Conservation (phyloP, 2,329 filamentous ascomycete genomes). For the Xylariaceae sp. region DNA sequence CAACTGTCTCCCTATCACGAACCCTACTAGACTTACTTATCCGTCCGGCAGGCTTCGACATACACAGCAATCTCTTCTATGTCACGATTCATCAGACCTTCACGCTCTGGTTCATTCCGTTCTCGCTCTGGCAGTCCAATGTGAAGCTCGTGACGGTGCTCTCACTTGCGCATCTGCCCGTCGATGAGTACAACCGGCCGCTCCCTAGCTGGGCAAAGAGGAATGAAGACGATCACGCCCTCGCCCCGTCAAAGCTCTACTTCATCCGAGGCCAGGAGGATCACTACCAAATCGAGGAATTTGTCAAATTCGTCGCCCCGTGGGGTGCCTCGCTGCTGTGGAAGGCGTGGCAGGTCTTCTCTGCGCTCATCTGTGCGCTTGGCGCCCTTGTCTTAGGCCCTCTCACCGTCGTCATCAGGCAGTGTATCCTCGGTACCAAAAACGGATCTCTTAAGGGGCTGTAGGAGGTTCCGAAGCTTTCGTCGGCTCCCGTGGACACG, state of each 20-base stretch:
- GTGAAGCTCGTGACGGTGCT: constrained; percentile 72
- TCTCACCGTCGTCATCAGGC: constrained; percentile 8
- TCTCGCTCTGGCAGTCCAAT: constrained; percentile 62
- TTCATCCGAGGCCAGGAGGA: constrained; percentile 79
- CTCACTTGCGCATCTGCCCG: constrained; percentile 54
- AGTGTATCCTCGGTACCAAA: constrained; percentile 10
- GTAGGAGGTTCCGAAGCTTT: constrained; percentile 6
- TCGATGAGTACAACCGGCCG: constrained; percentile 28
- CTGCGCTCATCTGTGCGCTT: constrained; percentile 66
- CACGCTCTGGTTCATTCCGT: constrained; percentile 74
- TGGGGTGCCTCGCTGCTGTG: constrained; percentile 58
- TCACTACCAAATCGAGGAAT: constrained; percentile 77
- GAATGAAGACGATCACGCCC: constrained; percentile 33
- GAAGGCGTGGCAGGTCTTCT: constrained; percentile 63
- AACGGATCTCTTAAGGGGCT: constrained; percentile 12
- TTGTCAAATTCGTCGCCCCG: constrained; percentile 71
- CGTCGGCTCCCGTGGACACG: background rate
- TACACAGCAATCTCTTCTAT: constrained; percentile 68
- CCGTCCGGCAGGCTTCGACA: constrained; percentile 63
- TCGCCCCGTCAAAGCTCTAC: constrained; percentile 51
- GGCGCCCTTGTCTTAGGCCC: constrained; percentile 46
- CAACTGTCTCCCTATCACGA: background rate
- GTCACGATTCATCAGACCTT: constrained; percentile 75
- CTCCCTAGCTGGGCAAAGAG: constrained; percentile 12
- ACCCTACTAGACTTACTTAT: background rate